Evolutionary conservation across 108 stramenopile genomes (phyloP).

Genomic region (Stephanodiscus minutulus): DNA sequence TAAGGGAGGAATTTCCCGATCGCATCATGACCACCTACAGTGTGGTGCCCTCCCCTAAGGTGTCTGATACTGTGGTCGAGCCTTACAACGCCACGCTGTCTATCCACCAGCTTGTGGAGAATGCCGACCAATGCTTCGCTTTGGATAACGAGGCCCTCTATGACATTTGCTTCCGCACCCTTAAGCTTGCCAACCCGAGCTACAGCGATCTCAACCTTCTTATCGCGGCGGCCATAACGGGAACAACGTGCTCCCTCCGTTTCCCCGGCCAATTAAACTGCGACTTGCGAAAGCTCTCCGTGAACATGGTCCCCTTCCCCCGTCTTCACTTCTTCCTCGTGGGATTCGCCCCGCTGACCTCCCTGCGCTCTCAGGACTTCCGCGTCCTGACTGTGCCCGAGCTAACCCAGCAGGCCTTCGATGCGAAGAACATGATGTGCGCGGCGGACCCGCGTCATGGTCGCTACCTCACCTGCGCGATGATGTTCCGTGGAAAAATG

Average conservation of each 20-base stretch:
- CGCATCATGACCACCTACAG: slow-evolving; percentile 89
- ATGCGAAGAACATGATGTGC: slow-evolving; percentile 86
- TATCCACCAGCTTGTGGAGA: slow-evolving; percentile 89
- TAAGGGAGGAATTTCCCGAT: slow-evolving; percentile 91
- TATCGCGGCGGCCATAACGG: slow-evolving; percentile 75
- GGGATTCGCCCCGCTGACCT: slow-evolving; percentile 75
- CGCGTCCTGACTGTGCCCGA: slow-evolving; percentile 75
- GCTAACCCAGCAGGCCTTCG: slow-evolving; percentile 75
- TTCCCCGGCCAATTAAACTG: slow-evolving; percentile 86
- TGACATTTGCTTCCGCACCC: slow-evolving; percentile 87
- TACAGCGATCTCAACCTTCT: slow-evolving; percentile 84
- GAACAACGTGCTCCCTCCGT: slow-evolving; percentile 81
- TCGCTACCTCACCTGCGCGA: slow-evolving; percentile 73
- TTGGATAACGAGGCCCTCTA: slow-evolving; percentile 91
- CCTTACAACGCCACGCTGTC: slow-evolving; percentile 88
- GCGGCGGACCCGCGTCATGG: slow-evolving; percentile 79
- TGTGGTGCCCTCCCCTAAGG: slow-evolving; percentile 84
- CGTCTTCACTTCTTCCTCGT: slow-evolving; percentile 87
- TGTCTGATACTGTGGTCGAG: slow-evolving; percentile 85
- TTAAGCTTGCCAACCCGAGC: slow-evolving; percentile 76
- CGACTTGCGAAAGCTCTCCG: slow-evolving; percentile 80
- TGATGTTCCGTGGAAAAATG: slow-evolving; percentile 74
- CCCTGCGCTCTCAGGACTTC: slow-evolving; percentile 63
- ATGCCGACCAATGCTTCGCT: slow-evolving; percentile 90
- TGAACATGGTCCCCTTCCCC: slow-evolving; percentile 85